These are phyloP conservation scores for Lipomyces yamanashiensis DNA, from an alignment of 805 yeast species.

Conservation along the genomic window DNA sequence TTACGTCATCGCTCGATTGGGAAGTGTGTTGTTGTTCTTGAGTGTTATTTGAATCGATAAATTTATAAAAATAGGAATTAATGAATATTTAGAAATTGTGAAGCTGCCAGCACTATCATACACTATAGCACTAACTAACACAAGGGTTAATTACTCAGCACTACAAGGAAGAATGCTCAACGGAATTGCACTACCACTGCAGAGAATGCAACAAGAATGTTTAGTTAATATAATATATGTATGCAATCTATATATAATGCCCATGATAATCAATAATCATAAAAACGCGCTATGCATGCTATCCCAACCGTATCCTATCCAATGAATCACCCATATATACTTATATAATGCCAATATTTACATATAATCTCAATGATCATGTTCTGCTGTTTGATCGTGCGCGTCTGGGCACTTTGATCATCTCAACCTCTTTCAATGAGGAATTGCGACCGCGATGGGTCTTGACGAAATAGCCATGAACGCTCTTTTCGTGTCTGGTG, in stretches of 20 bases:
- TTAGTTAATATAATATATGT: no score
- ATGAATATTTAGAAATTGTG: no score
- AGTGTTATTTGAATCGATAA: no score
- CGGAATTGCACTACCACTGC: no score
- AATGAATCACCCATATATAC: neutral
- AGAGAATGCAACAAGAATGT: no score
- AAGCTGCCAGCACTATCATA: no score
- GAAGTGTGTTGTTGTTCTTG: no score
- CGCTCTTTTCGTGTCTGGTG: constrained; percentile 40
- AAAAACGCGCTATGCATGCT: neutral
- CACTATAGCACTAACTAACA: no score
- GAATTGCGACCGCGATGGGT: constrained; percentile 22
- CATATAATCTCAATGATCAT: neutral
- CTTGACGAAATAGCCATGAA: constrained; percentile 37
- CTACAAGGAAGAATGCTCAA: no score
- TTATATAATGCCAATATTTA: neutral
- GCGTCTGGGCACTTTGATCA: constrained; percentile 4
- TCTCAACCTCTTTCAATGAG: constrained; percentile 16
- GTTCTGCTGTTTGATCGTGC: neutral
- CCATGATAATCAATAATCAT: neutral
- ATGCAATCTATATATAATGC: neutral
- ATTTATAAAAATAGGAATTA: no score
- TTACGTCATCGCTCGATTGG: no score
- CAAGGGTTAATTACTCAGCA: no score
- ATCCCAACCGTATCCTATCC: neutral